Percentiles rank a stretch among this genome's conserved stretches.
These are phyloP conservation scores for Plasmodium ovale DNA, from an alignment of 169 alveolate species.

Conservation along the genomic window DNA sequence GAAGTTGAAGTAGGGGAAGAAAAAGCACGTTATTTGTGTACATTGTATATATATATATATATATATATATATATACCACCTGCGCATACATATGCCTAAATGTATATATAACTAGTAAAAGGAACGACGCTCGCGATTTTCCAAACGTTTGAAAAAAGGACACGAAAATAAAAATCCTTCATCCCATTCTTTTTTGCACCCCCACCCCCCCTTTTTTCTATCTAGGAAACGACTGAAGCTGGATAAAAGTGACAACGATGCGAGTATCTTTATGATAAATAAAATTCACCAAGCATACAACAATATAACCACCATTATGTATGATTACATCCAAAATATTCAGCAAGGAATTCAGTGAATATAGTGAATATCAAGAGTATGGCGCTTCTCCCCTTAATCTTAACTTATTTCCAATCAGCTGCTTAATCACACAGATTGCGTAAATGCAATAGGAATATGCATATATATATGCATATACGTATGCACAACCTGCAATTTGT, in stretches of 20 bases:
- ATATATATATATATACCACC: background rate
- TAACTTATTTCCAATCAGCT: too few species aligned
- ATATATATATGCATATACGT: too few species aligned
- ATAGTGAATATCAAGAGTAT: too few species aligned
- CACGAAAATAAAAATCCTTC: background rate
- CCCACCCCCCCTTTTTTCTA: background rate
- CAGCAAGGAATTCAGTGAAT: slow-evolving; percentile 69
- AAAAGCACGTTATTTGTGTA: too few species aligned
- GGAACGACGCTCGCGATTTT: too few species aligned
- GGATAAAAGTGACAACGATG: slow-evolving; percentile 72
- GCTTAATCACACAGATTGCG: too few species aligned
- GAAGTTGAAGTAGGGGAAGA: slow-evolving; percentile 47
- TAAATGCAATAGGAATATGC: too few species aligned
- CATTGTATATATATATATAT: background rate
- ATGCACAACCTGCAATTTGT: too few species aligned
- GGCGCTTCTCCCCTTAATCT: too few species aligned
- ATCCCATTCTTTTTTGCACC: background rate
- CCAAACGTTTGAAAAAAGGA: background rate
- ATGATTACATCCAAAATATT: slow-evolving; percentile 70
- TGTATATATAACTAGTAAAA: too few species aligned
- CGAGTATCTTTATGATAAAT: slow-evolving; percentile 70
- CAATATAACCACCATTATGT: slow-evolving; percentile 72
- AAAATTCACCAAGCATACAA: slow-evolving; percentile 75
- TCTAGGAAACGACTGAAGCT: slow-evolving; percentile 54
- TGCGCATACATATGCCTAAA: too few species aligned